Base-by-base conservation (phyloP, 805 yeast genomes). In the Hanseniaspora osmophila region DNA sequence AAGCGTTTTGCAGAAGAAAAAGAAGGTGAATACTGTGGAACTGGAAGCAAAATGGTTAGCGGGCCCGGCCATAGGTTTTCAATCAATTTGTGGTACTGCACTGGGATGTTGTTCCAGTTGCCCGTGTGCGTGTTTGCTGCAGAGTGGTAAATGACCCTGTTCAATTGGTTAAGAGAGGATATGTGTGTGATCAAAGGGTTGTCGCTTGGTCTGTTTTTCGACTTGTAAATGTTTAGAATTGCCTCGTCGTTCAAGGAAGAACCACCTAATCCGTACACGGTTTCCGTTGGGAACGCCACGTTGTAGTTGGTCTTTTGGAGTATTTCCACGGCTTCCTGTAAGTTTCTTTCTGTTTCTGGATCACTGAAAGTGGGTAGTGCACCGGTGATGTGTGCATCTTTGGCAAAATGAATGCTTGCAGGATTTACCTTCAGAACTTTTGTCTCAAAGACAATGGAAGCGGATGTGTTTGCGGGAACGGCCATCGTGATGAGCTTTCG, bases 261-360 rank as follows among this genome's bases (percentile, higher is more conserved):
- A 1, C 92, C 98, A 0, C 95, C 98, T 1, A 92, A 69, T 0
- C 98, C 98, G 60, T 92, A 92, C 0, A 92, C 98, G 0, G 98
- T 92, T 58, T 92, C 98, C 0, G 98, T 85, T 1, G 98, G 98
- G 55, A 92, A 88, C 0, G 90, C 97, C 12, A 92, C 87, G 0
- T 80, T 86, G 27, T 77, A 67, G 35, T 70, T 58, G 0, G 80
- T 65, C 2, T 62, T 60, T 15, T 65, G 60, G 4, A 87, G 61
- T 4, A 78, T 62, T 2, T 64, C 53, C 0, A 86, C 78, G 6
- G 96, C 96, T 16, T 62, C 62, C 10, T 61, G 44, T 1, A 87
- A 62, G 48, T 74, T 74, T 10, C 53, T 47, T 47, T 66, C 62
- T 0, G 94, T 79, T 27, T 59, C 59, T n/a, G 66, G 54, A 54